A percentile compares a stretch with the other conserved stretches of the same genome.
These are phyloP conservation scores for Suillus americanus DNA, from an alignment of 768 basidiomycete species.

Conservation along the genomic window DNA sequence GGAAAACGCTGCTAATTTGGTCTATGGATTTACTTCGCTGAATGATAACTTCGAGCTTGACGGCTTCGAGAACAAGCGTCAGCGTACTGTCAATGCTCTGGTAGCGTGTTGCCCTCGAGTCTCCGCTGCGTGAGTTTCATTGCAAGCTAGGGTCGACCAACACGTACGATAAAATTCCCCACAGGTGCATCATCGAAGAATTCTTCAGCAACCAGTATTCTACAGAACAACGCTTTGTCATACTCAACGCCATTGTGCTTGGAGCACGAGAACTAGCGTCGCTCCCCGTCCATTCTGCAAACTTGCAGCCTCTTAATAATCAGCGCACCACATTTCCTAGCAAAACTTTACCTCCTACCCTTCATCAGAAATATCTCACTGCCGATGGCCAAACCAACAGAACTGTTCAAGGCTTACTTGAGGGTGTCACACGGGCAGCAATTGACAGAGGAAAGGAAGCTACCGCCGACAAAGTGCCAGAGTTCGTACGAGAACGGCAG, in stretches of 20 bases:
- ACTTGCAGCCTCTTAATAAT: conserved; percentile 30
- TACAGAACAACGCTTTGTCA: conserved; percentile 76
- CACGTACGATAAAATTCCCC: background rate
- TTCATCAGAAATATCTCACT: conserved; percentile 70
- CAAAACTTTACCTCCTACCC: conserved; percentile 67
- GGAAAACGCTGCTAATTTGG: conserved; percentile 87
- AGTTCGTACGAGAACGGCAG: conserved; percentile 70
- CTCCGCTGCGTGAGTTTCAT: conserved; percentile 69
- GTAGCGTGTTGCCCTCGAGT: conserved; percentile 76
- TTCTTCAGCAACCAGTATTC: conserved; percentile 96
- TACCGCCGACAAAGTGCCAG: conserved; percentile 55
- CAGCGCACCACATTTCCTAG: conserved; percentile 67
- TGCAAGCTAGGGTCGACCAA: background rate
- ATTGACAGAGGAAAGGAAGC: conserved; percentile 60
- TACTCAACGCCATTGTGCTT: conserved; percentile 83
- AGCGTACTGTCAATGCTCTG: conserved; percentile 75
- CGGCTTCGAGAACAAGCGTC: conserved; percentile 72
- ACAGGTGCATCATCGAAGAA: conserved; percentile 82
- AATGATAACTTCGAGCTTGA: conserved; percentile 86
- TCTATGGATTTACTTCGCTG: conserved; percentile 67
- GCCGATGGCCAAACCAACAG: conserved; percentile 37
- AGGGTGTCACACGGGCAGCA: conserved; percentile 59
- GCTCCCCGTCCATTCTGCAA: conserved; percentile 34
- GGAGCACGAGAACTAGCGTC: conserved; percentile 81
- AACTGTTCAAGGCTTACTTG: conserved; percentile 58